Evolutionary conservation across 1,284 basidiomycete genomes (phyloP).

Genomic region (Puccinia horiana): DNA sequence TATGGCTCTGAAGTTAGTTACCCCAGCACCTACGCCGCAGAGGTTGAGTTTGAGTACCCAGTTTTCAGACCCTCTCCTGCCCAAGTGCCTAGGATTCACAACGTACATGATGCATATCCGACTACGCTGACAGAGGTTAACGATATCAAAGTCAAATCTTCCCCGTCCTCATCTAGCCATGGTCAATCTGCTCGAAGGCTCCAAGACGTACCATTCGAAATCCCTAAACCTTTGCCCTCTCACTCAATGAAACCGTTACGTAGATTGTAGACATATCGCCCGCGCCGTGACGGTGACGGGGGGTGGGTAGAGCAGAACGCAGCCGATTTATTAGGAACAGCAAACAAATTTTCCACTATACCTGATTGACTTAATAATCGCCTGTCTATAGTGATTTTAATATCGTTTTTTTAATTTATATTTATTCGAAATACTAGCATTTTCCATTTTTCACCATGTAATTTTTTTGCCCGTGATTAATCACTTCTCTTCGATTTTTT

Average conservation of each 20-base stretch:
- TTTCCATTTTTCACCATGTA: constrained; percentile 4
- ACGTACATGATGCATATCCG: constrained; percentile 5
- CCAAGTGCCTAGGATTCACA: constrained; percentile 20
- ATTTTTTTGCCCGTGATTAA: not conserved
- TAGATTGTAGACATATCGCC: not conserved
- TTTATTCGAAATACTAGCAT: not conserved
- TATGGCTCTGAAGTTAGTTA: constrained; percentile 25
- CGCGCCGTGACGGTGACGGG: not conserved
- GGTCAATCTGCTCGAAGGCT: constrained; percentile 9
- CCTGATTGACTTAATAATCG: not conserved
- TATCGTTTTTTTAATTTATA: not conserved
- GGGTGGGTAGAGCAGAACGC: not conserved
- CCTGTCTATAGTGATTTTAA: not conserved
- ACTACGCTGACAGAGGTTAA: not conserved
- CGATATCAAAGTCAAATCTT: not conserved
- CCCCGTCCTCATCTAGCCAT: not conserved
- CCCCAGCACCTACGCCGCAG: constrained; percentile 14
- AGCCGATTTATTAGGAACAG: not conserved
- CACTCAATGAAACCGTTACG: not conserved
- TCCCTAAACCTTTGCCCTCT: constrained; percentile 8
- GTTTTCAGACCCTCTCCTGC: constrained; percentile 33
- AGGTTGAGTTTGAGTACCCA: constrained; percentile 6
- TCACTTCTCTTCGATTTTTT: no score
- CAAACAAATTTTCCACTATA: not conserved
- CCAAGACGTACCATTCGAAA: constrained; percentile 33